A percentile compares a stretch with the other conserved stretches of the same genome.
Conservation (phyloP, 129 eudicot species). For the Tagetes erecta region DNA sequence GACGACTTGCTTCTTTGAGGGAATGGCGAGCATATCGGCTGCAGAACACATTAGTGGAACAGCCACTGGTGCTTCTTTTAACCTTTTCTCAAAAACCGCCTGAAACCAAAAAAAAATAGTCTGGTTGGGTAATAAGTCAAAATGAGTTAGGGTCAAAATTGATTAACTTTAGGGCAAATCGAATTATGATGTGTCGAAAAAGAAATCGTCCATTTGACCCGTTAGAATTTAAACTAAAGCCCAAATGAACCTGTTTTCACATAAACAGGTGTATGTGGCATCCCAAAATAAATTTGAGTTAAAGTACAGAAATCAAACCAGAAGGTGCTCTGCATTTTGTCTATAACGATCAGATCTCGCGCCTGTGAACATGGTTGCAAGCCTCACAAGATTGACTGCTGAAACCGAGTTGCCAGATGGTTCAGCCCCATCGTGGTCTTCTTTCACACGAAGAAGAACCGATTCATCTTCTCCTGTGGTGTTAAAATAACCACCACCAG, state of each 20-base stretch:
- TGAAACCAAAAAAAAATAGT: slow-evolving; percentile 21
- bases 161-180: background rate
- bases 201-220: background rate
- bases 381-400: slow-evolving; percentile 66
- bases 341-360: slow-evolving; percentile 57
- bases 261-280: background rate
- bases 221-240: background rate
- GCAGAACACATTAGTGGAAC: slow-evolving; percentile 91
- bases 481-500: slow-evolving; percentile 89
- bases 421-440: slow-evolving; percentile 97
- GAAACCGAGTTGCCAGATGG: slow-evolving; percentile 96
- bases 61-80: slow-evolving; percentile 74
- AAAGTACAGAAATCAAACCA: slow-evolving; percentile 49
- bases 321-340: slow-evolving; percentile 60
- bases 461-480: slow-evolving; percentile 89
- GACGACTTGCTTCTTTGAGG: slow-evolving; percentile 81
- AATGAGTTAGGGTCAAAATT: background rate
- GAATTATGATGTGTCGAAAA: background rate
- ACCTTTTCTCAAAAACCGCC: slow-evolving; percentile 84
- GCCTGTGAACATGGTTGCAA: slow-evolving; percentile 57
- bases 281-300: background rate
- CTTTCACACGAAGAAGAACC: slow-evolving; percentile 92
- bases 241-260: background rate
- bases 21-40: slow-evolving; percentile 75
- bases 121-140: background rate